Evolutionary conservation across 192 early-diverging fungal species (phyloP), one percentile per base, ranked within the genome.

Genomic region (Neocallimastix lanati): DNA sequence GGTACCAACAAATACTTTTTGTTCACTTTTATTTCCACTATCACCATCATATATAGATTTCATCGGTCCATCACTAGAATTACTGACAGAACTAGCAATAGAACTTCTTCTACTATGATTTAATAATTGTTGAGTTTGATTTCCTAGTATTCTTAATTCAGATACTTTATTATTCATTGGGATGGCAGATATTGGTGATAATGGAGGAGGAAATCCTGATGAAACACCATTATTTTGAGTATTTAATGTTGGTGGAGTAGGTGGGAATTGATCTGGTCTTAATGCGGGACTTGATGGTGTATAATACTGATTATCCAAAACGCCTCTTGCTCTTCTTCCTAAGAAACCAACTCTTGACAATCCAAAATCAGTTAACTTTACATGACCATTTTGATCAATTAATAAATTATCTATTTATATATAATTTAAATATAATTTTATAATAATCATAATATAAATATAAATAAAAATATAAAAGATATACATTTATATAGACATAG

Each of bases 311-410:
- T 38, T 38, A 14, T 38, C 37, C 13, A 38, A 38, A 14, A 38
- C 37, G 14, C 37, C 37, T 38, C 37, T 38, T 12, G 37, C 37
- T 38, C 37, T 38, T 29, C 94, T 88, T 15, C 92, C 94, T 33
- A 94, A 85, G 78, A 96, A 96, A 29, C 94, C 94, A 29, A 93
- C 90, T 13, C 92, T 82, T 0, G 93, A 94, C 16, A 96, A 81
- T 5, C 95, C 95, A 88, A 96, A 96, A 77, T 96, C 95, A 9
- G 93, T 95, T 33, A 96, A 82, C 83, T 95, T 95, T 37, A 96
- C 80, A 82, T 96, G 93, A 11, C 93, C 95, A 79, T 92, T 86
- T 79, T 91, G 87, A 81, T 94, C 92, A 83, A 96, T 95, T 25
- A 96, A 83, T 29, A 95, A 80, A 79, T 95, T 95, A 79, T 96